Evolutionary conservation across 2,329 filamentous ascomycete genomes (phyloP), one percentile per base, ranked within the genome.

Genomic region (Phialemoniopsis sp.): DNA sequence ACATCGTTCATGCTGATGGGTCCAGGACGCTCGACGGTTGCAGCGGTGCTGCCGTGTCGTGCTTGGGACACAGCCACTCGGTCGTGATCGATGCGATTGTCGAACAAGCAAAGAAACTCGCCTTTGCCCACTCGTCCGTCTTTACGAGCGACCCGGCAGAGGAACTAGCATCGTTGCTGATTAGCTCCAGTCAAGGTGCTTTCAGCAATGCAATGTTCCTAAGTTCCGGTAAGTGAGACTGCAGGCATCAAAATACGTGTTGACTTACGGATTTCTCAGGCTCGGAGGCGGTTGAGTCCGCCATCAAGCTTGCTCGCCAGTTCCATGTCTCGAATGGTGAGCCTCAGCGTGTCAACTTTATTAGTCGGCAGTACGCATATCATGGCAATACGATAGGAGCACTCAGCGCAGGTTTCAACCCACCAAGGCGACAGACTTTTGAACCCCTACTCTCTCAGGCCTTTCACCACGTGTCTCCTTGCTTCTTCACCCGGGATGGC

Each of bases 41-140:
- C 15, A 77, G 82, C 19, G 87, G 87, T 15, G 83, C 87, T 4
- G 85, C 82, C 16, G 85, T 89, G 4, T 72, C 80, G 9, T 84
- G 81, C 53, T 64, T 91, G 9, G 87, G 87, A 6, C 81, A 88
- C 49, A 79, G 77, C 21, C 72, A 83, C 37, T 52, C 68, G 32
- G 67, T 80, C 34, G 77, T 90, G 12, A 66, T 67, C 12, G 63
- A 73, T 3, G 84, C 82, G 1, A 71, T 88, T 31, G 58, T 65
- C 5, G 51, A 67, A 12, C 84, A 89, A 49, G 47, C 56, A 38
- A 34, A 43, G 2, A 41, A 47, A 15, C 37, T 55, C 8, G 46
- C 46, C 26, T 58, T 54, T 26, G 43, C 47, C 5, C 50, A 56
- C 29, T 47, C 52, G 2, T 43, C 46, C 2, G 50, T 50, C 21